A percentile compares a stretch with the other conserved stretches of the same genome.
Evolutionary conservation across 1,284 basidiomycete species (phyloP).

Genomic region (Fomitopsis betulina): DNA sequence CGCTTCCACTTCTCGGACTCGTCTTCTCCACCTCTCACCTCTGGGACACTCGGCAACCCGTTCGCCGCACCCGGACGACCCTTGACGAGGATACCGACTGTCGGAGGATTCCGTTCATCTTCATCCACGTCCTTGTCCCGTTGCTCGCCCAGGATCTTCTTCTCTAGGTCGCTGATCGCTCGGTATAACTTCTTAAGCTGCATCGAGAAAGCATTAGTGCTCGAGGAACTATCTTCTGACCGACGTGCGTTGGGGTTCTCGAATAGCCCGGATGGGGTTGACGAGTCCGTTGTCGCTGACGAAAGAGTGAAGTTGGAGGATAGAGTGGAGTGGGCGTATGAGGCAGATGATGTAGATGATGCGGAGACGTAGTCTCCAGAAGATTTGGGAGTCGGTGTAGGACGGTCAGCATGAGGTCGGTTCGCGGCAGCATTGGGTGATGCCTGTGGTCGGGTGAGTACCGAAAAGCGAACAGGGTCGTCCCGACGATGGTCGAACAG

Average conservation of each 20-base stretch:
- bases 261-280: conserved; percentile 64
- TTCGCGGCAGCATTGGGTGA: conserved; percentile 6
- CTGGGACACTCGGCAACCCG: conserved; percentile 31
- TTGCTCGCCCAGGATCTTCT: conserved; percentile 62
- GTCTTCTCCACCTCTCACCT: conserved; percentile 33
- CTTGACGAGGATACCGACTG: conserved; percentile 48
- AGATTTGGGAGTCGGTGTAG: conserved; percentile 50
- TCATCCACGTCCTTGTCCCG: conserved; percentile 50
- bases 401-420: conserved; percentile 28
- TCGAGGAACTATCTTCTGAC: conserved; percentile 46
- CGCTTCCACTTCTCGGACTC: conserved; percentile 65
- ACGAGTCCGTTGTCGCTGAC: conserved; percentile 70
- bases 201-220: conserved; percentile 62
- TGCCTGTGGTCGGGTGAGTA: conserved; percentile 45
- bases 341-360: conserved; percentile 64
- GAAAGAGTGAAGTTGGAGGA: conserved; percentile 76
- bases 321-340: conserved; percentile 62
- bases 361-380: conserved; percentile 69
- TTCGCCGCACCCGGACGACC: conserved; percentile 25
- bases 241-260: conserved; percentile 33
- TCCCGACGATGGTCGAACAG: conserved; percentile 84
- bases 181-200: conserved; percentile 83
- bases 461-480: conserved; percentile 77
- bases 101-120: conserved; percentile 22
- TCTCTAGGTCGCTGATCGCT: conserved; percentile 68